Evolutionary conservation across 495 filamentous ascomycete genomes (phyloP).

Genomic region (Penicillium macrosclerotiorum): DNA sequence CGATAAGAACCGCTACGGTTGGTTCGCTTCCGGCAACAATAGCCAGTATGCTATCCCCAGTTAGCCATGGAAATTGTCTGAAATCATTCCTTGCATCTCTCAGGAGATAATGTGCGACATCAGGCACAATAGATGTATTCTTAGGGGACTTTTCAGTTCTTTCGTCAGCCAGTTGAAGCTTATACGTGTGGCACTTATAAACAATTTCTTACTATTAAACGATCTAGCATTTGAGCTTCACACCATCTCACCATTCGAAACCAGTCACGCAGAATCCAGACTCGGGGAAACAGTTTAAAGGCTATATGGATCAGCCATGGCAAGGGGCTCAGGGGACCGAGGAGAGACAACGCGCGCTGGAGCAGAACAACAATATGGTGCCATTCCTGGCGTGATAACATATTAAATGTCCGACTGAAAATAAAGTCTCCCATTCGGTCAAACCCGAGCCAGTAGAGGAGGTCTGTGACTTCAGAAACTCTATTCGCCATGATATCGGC

Average conservation of each 20-base stretch:
- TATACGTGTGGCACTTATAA: neutral
- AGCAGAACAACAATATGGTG: slow-evolving; percentile 13
- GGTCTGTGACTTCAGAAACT: slow-evolving; percentile 3
- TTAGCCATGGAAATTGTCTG: slow-evolving; percentile 7
- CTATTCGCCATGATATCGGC: neutral
- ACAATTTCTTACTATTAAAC: neutral
- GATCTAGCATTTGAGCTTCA: slow-evolving; percentile 10
- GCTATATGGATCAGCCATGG: slow-evolving; percentile 36
- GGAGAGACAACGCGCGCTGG: slow-evolving; percentile 13
- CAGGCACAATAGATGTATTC: slow-evolving; percentile 7
- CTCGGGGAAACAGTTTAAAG: slow-evolving; percentile 16
- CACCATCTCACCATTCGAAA: slow-evolving; percentile 21
- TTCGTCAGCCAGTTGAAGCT: neutral
- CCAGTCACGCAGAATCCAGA: slow-evolving; percentile 14
- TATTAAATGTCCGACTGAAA: slow-evolving; percentile 38
- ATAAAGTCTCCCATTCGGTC: slow-evolving; percentile 34
- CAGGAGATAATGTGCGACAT: slow-evolving; percentile 29
- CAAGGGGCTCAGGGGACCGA: slow-evolving; percentile 27
- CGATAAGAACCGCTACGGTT: slow-evolving; percentile 11
- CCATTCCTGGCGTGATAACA: slow-evolving; percentile 30
- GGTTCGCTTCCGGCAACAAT: slow-evolving; percentile 23
- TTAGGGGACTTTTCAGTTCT: neutral
- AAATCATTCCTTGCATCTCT: slow-evolving; percentile 4
- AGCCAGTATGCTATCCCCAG: slow-evolving; percentile 17
- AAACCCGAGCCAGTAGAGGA: slow-evolving; percentile 22